Conservation (phyloP, 441 rosid species). For the Populus hybrid region DNA sequence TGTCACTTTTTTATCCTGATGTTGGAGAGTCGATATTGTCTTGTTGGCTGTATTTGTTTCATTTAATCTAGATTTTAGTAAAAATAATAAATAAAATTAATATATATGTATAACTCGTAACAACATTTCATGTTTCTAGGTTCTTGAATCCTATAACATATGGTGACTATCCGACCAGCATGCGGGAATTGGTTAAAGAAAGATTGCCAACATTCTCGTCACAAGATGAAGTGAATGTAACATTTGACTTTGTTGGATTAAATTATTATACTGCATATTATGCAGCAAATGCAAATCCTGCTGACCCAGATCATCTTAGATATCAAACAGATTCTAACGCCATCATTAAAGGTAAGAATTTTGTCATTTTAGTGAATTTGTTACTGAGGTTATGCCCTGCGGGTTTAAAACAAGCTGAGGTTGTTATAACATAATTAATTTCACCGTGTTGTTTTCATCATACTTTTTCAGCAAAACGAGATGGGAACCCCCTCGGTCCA, state of each 20-base stretch:
- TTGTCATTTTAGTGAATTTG: too few species aligned
- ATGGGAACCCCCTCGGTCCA: neutral
- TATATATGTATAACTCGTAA: neutral
- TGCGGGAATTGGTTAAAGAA: neutral
- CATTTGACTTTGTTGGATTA: neutral
- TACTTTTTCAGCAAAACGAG: neutral
- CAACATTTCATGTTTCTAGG: neutral
- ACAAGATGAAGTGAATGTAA: neutral
- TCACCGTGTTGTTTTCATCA: neutral
- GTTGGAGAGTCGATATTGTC: neutral
- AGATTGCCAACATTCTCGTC: neutral
- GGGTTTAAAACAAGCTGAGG: neutral
- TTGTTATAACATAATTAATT: neutral
- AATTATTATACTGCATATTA: neutral
- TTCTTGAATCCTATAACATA: neutral
- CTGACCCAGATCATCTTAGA: neutral
- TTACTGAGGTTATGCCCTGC: too few species aligned
- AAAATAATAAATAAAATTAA: too few species aligned
- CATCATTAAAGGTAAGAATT: neutral
- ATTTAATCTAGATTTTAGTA: neutral
- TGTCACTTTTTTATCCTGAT: neutral
- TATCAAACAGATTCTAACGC: neutral
- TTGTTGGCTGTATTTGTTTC: neutral
- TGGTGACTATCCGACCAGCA: neutral
- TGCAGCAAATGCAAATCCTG: neutral